Evolutionary conservation across 2,329 filamentous ascomycete genomes (phyloP).

Genomic region (Truncatella angustata): DNA sequence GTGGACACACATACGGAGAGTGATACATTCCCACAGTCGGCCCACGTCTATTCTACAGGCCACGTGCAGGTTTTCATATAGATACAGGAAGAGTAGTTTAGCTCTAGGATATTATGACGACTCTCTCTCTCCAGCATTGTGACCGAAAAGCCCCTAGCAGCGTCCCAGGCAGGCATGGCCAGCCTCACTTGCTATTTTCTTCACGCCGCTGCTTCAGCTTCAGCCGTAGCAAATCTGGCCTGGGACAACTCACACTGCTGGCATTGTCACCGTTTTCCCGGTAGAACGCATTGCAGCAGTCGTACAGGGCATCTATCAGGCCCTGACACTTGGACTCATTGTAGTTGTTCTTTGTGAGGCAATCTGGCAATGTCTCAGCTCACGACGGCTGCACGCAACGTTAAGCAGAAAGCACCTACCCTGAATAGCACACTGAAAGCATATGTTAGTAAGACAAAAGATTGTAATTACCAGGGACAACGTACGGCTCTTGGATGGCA

Average conservation of each 20-base stretch:
- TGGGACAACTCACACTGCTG: constrained; percentile 80
- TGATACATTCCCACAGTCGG: constrained; percentile 30
- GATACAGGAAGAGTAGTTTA: no score
- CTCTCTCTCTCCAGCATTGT: no score
- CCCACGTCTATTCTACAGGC: no score
- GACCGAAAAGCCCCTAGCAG: no score
- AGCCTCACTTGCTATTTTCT: constrained; percentile 18
- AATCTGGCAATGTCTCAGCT: constrained; percentile 54
- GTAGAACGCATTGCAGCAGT: constrained; percentile 92
- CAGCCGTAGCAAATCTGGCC: constrained; percentile 72
- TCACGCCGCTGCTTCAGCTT: constrained; percentile 77
- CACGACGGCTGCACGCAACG: constrained; percentile 9
- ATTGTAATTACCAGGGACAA: no score
- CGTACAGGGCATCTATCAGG: constrained; percentile 82
- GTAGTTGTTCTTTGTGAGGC: constrained; percentile 79
- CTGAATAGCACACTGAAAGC: constrained; percentile 86
- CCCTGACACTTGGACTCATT: constrained; percentile 79
- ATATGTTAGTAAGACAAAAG: no score
- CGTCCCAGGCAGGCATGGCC: no score
- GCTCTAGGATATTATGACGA: no score
- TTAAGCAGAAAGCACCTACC: constrained; percentile 45
- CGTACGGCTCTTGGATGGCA: constrained; percentile 83
- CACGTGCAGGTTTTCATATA: background rate
- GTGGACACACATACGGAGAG: constrained; percentile 36
- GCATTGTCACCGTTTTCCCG: constrained; percentile 73